phyloP scores from a whole-genome alignment of 139 green algal genomes.

The Coccomyxa sp. region DNA sequence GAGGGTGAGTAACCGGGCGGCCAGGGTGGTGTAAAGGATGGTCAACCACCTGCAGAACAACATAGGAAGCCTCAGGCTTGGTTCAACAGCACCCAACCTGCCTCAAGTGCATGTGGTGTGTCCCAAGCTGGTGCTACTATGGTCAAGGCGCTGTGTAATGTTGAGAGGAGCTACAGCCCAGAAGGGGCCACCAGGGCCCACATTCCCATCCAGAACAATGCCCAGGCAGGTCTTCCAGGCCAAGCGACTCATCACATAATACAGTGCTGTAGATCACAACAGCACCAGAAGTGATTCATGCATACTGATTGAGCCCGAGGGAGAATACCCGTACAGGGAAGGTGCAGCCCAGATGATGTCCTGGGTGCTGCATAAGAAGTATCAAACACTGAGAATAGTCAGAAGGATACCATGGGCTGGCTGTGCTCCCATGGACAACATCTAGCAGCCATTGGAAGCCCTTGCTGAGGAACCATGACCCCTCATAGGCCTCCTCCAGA shows the following conservation, averaged over 20 bases:
- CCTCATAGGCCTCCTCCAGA: constrained; percentile 35
- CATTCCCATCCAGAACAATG: too few species aligned
- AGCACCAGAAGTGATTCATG: too few species aligned
- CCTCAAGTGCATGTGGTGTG: neutral
- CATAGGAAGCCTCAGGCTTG: neutral
- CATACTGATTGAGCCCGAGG: too few species aligned
- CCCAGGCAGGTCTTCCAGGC: too few species aligned
- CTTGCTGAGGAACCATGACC: constrained; percentile 40
- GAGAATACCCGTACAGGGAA: too few species aligned
- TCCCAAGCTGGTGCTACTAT: neutral
- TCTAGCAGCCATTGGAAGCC: constrained; percentile 54
- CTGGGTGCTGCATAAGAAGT: too few species aligned
- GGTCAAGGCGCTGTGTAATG: neutral
- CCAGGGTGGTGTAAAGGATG: constrained; percentile 54
- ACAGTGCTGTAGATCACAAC: too few species aligned
- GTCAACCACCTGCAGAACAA: constrained; percentile 35
- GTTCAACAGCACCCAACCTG: neutral
- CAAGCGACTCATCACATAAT: too few species aligned
- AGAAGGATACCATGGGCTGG: constrained; percentile 60
- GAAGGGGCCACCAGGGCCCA: too few species aligned
- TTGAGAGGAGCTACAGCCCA: too few species aligned
- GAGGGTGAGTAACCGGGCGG: constrained; percentile 41
- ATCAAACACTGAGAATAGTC: too few species aligned
- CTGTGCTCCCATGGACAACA: constrained; percentile 38
- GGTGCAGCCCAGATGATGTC: too few species aligned